phyloP scores from a whole-genome alignment of 2,329 filamentous ascomycete genomes.

The Colletotrichum sp. region DNA sequence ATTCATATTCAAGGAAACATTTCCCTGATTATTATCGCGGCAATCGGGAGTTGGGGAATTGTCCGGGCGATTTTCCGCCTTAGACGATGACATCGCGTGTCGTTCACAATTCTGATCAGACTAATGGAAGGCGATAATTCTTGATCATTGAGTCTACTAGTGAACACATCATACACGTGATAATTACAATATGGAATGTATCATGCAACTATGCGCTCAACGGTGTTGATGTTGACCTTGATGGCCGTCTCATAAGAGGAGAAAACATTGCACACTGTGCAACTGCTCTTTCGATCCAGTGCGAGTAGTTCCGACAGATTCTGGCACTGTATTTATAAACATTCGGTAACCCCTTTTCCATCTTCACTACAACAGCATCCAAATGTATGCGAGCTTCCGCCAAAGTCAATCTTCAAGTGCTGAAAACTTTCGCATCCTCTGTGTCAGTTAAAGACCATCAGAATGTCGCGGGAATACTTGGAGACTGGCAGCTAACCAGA shows the following conservation, averaged over 20 bases:
- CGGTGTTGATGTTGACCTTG: background rate
- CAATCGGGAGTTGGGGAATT: background rate
- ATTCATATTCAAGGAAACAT: background rate
- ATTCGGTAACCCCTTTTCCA: background rate
- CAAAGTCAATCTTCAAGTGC: too few relatives aligned
- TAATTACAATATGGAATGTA: background rate
- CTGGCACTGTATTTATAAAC: background rate
- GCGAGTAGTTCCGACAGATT: too few relatives aligned
- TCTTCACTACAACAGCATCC: background rate
- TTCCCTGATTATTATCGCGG: background rate
- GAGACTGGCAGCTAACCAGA: background rate
- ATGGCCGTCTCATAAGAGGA: background rate
- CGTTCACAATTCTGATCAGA: too few relatives aligned
- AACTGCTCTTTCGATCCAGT: too few relatives aligned
- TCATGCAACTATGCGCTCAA: background rate
- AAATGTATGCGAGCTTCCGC: too few relatives aligned
- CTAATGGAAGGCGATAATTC: too few relatives aligned
- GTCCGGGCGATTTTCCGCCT: background rate
- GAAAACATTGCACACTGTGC: background rate
- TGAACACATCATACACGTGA: too few relatives aligned
- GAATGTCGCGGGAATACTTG: too few relatives aligned
- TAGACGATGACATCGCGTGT: background rate
- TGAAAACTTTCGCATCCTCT: too few relatives aligned
- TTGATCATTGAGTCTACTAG: too few relatives aligned
- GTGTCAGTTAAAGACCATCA: too few relatives aligned